Base-by-base conservation (phyloP, 116 monocot species). In the Posidonia oceanica region DNA sequence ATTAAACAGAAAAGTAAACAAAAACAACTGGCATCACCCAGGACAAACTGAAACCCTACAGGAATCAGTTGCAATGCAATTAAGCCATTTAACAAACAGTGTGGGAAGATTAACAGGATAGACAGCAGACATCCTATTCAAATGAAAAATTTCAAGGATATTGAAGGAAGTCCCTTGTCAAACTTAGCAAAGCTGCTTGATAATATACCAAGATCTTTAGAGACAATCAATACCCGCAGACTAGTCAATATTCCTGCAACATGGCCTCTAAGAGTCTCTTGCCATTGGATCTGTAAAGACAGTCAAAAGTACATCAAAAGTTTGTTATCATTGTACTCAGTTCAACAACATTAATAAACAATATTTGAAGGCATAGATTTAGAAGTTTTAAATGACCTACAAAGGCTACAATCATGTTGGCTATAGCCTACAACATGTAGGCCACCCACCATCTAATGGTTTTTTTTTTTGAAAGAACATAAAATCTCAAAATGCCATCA, bases 211-310 rank as follows among this genome's bases (percentile, higher is more conserved):
- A 78, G 69, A 36, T 78, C 78, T 54, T 73, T 83, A 53, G 93
- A 90, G 72, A 82, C 81, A 72, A 98, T 98, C 39, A 98, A 37
- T 37, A 98, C 87, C 61, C 93, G 76, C n/a, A 84, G 82, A 58
- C 71, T 93, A 36, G 98, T 98, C 67, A 98, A 69, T 80, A 98
- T 84, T 74, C 98, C 98, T 67, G 93, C 98, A 85, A 98, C 90
- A 75, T 85, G 77, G 36, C 98, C 98, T 79, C 90, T 84, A 48
- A 85, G 77, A 51, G 93, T 98, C 65, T 82, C 89, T 84, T 98
- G 98, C 98, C 98, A 98, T 42, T 78, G 82, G 64, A 98, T 86
- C 98, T 98, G 78, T 29, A 68, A 77, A 69, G 22, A 13, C 23
- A 23, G 3, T 14, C 39, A 40, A 60, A 6, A 42, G 4, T 66